Base-by-base conservation (phyloP, 2,329 filamentous ascomycete species). In the Penicillium sp. region DNA sequence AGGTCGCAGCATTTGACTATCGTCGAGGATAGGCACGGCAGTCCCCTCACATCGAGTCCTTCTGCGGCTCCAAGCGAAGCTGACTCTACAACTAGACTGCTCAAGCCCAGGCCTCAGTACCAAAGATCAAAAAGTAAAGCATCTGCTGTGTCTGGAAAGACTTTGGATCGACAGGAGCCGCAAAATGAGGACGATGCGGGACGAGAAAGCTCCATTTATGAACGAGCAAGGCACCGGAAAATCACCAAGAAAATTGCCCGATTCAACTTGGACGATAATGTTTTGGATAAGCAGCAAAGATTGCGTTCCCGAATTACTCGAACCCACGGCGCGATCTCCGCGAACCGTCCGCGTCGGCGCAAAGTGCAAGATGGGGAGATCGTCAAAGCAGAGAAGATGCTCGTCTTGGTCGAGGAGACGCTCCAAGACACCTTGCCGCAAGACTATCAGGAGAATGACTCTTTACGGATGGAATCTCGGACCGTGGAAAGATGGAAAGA, bases 331-430 rank as follows among this genome's bases (percentile, higher is more conserved):
- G 65, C 55, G 39, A 65, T 72, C 24, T 63, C 65, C 26, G 58
- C 58, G 4, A 66, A 62, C 45, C 58, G 64, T 37, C 61, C 66
- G 7, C 64, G 60, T 41, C 63, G 68, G 43, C 64, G 62, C 28
- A 67, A 74, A 25, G 60, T 72, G 25, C 68, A 73, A 45, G 76
- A 82, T 55, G 83, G 83, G 4, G 76, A 83, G 51, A 79, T 85
- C 44, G 70, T 85, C 48, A 84, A 84, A 64, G 82, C 83, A 66
- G 82, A 85, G 60, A 80, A 78, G 50, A 86, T 86, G 83, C 75
- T 86, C 24, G 77, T 85, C 18, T 75, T 80, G 24, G 74, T 84
- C 25, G 83, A 84, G 56, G 72, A 73, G 36, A 75, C 72, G 5
- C 58, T 72, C 36, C 73, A 76, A 53, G 70, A 68, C n/a, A 56